Percentiles rank a stretch among this genome's conserved stretches.
phyloP scores from a whole-genome alignment of 345 rosid species.

The Bruguiera parviflora region DNA sequence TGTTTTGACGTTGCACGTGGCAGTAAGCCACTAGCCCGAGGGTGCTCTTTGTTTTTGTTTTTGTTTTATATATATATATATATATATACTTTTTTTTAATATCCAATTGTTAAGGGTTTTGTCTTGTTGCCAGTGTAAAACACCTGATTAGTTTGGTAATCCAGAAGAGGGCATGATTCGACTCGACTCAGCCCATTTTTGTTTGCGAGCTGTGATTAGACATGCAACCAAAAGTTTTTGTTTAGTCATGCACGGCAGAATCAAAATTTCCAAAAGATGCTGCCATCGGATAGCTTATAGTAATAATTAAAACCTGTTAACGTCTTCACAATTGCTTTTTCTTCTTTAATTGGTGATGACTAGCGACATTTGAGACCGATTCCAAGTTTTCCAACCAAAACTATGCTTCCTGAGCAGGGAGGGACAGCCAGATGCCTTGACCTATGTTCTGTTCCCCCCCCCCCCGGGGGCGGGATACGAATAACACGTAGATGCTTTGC shows the following conservation, averaged over 20 bases:
- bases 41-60: neutral
- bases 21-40: neutral
- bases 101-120: too few relatives aligned
- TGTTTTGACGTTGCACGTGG: conserved; percentile 1
- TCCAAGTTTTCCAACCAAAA: conserved; percentile 12
- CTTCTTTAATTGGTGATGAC: neutral
- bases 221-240: conserved; percentile 8
- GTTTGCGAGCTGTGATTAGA: conserved; percentile 17
- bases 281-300: neutral
- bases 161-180: conserved; percentile 5
- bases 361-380: neutral
- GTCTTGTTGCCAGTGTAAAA: neutral
- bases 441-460: neutral
- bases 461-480: too few relatives aligned
- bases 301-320: neutral
- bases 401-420: conserved; percentile 11
- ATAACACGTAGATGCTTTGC: neutral
- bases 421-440: neutral
- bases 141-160: conserved; percentile 1
- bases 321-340: neutral
- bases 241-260: conserved; percentile 26
- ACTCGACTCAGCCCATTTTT: conserved; percentile 9
- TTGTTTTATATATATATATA: too few relatives aligned
- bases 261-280: neutral
- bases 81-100: too few relatives aligned